Evolutionary conservation across 371 early-diverging fungal genomes (phyloP), one percentile per base, ranked within the genome.

Genomic region (Basidiobolus meristosporus): DNA sequence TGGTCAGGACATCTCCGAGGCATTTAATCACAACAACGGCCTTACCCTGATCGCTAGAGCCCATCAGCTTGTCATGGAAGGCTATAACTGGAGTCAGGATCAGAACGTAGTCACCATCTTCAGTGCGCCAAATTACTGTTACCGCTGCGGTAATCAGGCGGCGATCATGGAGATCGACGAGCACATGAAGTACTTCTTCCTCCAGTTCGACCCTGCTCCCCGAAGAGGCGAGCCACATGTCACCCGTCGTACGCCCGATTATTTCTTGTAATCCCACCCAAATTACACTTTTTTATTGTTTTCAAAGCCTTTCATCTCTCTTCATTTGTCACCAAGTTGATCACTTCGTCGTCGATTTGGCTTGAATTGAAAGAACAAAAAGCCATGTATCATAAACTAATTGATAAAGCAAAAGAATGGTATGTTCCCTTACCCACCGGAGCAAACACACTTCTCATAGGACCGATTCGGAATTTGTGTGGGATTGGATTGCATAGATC

Each of bases 71-170:
- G 95, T 91, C n/a, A 88, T 87, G 54, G 92, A 92, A 41, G 97
- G 95, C 7, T 98, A 84, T 68, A 92, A 93, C 54, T 88, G 85
- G 88, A 96, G 95, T 62, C 85, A 85, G 7, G 86, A 90, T 38
- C 78, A 90, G 44, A 81, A 83, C 43, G 70, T 98, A 46, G 98
- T 99, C 17, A 99, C 99, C 1, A 93, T 99, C 26, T 99, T 99
- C 90, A 89, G 89, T 23, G 99, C 99, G 18, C 99, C 99, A 16
- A 99, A 93, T 62, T 99, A 99, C 60, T 99, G 99, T 63, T 99
- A 98, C 59, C 78, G 99, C 39, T 98, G 98, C 52, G 98, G 98
- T 18, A 99, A 99, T 58, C 87, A 96, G 31, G 99, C 99, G 17
- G 82, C 90, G 18, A 89, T 98, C 41, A 79, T 99, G 85, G 72